Percentiles rank a stretch among this genome's conserved stretches.
These are phyloP conservation scores for Coemansia sp. DNA, from an alignment of 192 early-diverging fungal genomes.

Conservation along the genomic window DNA sequence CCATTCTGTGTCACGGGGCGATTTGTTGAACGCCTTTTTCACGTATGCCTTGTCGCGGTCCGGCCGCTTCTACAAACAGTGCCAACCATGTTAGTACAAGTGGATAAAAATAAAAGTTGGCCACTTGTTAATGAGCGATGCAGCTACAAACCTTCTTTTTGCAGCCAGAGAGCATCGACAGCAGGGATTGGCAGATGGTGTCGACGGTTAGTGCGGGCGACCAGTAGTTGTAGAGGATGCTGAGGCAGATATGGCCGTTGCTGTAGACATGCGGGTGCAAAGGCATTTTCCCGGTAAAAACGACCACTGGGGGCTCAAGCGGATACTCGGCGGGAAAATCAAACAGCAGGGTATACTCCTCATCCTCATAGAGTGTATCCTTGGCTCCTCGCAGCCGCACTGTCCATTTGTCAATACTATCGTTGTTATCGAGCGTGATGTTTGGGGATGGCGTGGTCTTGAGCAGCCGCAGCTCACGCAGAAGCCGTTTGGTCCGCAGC, in stretches of 20 bases:
- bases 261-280: constrained; percentile 80
- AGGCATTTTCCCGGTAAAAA: constrained; percentile 61
- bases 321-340: constrained; percentile 73
- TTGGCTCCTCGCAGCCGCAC: constrained; percentile 61
- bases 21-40: constrained; percentile 30
- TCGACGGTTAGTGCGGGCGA: constrained; percentile 88
- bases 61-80: constrained; percentile 21
- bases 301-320: constrained; percentile 69
- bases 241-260: constrained; percentile 97
- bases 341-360: constrained; percentile 59
- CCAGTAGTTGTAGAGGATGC: constrained; percentile 94
- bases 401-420: constrained; percentile 61
- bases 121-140: no score
- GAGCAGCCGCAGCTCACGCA: constrained; percentile 42
- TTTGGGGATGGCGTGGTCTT: constrained; percentile 17
- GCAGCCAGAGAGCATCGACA: constrained; percentile 90
- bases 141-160: constrained; percentile 64
- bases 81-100: neutral
- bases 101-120: neutral
- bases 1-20: constrained; percentile 48
- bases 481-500: constrained; percentile 36
- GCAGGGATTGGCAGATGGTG: constrained; percentile 83
- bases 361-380: constrained; percentile 62
- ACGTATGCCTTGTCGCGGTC: constrained; percentile 32
- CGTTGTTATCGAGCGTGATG: constrained; percentile 25